Evolutionary conservation across 192 early-diverging fungal species (phyloP).

Genomic region (Backusella psychrophila): DNA sequence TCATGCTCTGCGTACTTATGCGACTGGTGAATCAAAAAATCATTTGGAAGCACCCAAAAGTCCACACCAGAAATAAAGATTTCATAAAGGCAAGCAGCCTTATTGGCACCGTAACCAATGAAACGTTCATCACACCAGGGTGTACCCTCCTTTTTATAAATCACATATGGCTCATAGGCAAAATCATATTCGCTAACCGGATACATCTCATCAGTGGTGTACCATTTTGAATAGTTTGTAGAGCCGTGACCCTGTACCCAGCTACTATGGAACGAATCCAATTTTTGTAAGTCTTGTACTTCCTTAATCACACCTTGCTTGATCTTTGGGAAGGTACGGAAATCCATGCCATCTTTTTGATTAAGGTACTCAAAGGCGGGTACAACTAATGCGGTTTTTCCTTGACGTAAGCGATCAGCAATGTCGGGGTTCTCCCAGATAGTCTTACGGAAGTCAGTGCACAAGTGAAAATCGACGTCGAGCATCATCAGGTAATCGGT

Average conservation of each 20-base stretch:
- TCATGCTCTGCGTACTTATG: slow-evolving; percentile 46
- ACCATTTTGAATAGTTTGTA: slow-evolving; percentile 50
- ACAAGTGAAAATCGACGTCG: slow-evolving; percentile 58
- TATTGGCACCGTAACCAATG: slow-evolving; percentile 56
- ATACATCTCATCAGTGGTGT: slow-evolving; percentile 41
- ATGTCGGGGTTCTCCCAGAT: slow-evolving; percentile 33
- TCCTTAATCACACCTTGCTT: slow-evolving; percentile 40
- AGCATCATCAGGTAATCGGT: slow-evolving; percentile 59
- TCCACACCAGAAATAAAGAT: slow-evolving; percentile 52
- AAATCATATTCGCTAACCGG: slow-evolving; percentile 47
- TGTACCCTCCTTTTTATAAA: slow-evolving; percentile 45
- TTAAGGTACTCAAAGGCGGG: slow-evolving; percentile 56
- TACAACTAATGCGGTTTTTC: slow-evolving; percentile 49
- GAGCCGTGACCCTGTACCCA: slow-evolving; percentile 51
- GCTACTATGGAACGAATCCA: slow-evolving; percentile 51
- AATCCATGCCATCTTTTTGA: slow-evolving; percentile 48
- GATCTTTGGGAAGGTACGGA: slow-evolving; percentile 43
- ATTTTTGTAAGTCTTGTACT: slow-evolving; percentile 39
- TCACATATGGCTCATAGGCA: slow-evolving; percentile 57
- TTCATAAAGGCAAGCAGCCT: slow-evolving; percentile 54
- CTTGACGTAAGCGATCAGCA: slow-evolving; percentile 37
- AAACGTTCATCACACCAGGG: slow-evolving; percentile 55
- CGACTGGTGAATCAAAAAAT: slow-evolving; percentile 53
- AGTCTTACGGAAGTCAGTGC: slow-evolving; percentile 45
- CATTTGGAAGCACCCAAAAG: slow-evolving; percentile 46